Evolutionary conservation across 2,329 filamentous ascomycete species (phyloP).

Genomic region (Hypomyces perniciosus): DNA sequence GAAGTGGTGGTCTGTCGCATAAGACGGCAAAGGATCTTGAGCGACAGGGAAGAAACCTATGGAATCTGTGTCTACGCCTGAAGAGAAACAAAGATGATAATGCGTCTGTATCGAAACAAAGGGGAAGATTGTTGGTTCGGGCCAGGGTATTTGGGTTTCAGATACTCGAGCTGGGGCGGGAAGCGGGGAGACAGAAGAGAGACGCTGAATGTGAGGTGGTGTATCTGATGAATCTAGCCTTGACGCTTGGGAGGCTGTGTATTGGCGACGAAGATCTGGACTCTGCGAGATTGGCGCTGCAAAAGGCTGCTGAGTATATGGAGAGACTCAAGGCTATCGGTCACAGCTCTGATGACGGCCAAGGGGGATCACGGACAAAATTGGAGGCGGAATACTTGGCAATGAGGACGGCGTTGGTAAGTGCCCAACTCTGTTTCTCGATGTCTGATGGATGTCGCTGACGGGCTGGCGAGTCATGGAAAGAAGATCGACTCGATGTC

Average conservation of each 20-base stretch:
- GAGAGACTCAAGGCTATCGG: constrained; percentile 15
- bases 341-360: not conserved
- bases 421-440: constrained; percentile 13
- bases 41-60: constrained; percentile 50
- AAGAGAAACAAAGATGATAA: constrained; percentile 23
- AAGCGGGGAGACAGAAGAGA: constrained; percentile 21
- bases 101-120: constrained; percentile 16
- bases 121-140: constrained; percentile 29
- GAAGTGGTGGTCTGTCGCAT: not conserved
- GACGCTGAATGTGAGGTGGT: constrained; percentile 34
- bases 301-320: constrained; percentile 55
- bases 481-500: constrained; percentile 64
- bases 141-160: constrained; percentile 57
- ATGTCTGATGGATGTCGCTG: constrained; percentile 12
- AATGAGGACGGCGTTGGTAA: constrained; percentile 61
- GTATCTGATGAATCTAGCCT: constrained; percentile 59
- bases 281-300: constrained; percentile 55
- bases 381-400: constrained; percentile 59
- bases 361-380: constrained; percentile 16
- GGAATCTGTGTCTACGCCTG: constrained; percentile 59
- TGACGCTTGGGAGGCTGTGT: constrained; percentile 55
- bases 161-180: constrained; percentile 55
- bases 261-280: constrained; percentile 49
- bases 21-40: constrained; percentile 43
- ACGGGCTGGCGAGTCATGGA: constrained; percentile 56